Conservation (phyloP, 2,329 filamentous ascomycete species). For the Fusarium robinianum region DNA sequence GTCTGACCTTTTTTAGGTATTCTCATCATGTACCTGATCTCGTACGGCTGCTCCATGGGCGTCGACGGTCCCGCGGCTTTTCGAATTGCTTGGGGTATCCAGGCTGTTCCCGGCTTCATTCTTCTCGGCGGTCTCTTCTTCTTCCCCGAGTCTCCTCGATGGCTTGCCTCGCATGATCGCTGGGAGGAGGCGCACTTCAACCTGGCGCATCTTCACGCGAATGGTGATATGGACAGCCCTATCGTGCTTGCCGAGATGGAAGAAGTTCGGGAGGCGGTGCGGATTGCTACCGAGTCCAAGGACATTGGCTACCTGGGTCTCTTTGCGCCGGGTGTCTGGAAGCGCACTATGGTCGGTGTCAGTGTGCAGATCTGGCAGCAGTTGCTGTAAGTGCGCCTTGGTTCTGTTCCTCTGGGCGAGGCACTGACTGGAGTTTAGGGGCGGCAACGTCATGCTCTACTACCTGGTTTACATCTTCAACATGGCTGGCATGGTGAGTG, state of each 20-base stretch:
- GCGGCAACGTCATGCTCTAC: conserved; percentile 60
- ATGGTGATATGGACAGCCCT: conserved; percentile 57
- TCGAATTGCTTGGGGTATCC: conserved; percentile 66
- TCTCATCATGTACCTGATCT: conserved; percentile 71
- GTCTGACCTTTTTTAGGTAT: conserved; percentile 55
- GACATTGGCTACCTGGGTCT: conserved; percentile 48
- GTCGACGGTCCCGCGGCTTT: conserved; percentile 62
- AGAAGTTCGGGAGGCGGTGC: conserved; percentile 52
- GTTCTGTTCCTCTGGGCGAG: rapidly evolving
- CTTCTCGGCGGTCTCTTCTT: conserved; percentile 62
- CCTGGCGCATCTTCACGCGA: conserved; percentile 61
- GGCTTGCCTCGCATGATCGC: conserved; percentile 65
- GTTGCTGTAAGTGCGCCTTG: conserved; percentile 45
- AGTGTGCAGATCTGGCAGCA: conserved; percentile 60
- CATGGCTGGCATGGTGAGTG: conserved; percentile 57
- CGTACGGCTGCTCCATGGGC: conserved; percentile 61
- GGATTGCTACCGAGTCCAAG: conserved; percentile 44
- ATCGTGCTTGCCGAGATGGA: conserved; percentile 62
- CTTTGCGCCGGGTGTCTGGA: conserved; percentile 55
- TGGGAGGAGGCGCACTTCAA: conserved; percentile 59
- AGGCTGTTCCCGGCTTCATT: conserved; percentile 63
- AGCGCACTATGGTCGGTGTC: conserved; percentile 54
- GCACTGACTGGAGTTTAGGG: conserved; percentile 30
- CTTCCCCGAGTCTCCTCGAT: conserved; percentile 65
- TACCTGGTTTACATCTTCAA: conserved; percentile 67